Conservation (phyloP, 2,329 filamentous ascomycete species). For the Fusarium sp. region DNA sequence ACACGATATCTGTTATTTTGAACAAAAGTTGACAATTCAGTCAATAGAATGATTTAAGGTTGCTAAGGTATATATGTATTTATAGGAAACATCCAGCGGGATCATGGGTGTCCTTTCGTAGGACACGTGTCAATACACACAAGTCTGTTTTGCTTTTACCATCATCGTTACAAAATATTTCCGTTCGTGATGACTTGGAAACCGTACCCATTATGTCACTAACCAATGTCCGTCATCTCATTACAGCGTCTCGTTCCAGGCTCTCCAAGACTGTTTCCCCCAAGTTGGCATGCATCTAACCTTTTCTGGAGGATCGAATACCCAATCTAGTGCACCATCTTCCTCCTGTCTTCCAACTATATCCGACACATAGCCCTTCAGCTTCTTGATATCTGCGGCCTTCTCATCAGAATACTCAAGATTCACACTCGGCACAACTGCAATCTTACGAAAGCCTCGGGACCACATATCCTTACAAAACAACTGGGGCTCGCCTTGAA, state of each 20-base stretch:
- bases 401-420: slow-evolving; percentile 62
- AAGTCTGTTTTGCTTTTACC: not conserved
- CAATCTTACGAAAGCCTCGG: slow-evolving; percentile 60
- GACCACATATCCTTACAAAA: slow-evolving; percentile 68
- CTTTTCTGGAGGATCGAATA: slow-evolving; percentile 52
- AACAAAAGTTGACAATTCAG: not conserved
- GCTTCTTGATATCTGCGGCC: slow-evolving; percentile 56
- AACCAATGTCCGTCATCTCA: not conserved
- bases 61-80: not conserved
- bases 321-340: slow-evolving; percentile 53
- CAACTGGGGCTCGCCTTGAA: slow-evolving; percentile 63
- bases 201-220: too few relatives aligned
- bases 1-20: not conserved
- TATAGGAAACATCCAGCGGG: slow-evolving; percentile 5
- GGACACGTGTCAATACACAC: not conserved
- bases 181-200: not conserved
- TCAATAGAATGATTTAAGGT: not conserved
- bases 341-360: slow-evolving; percentile 44
- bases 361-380: slow-evolving; percentile 59
- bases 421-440: slow-evolving; percentile 65
- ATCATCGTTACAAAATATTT: too few relatives aligned
- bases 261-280: slow-evolving; percentile 52
- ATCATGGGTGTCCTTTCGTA: not conserved
- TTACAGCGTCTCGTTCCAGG: slow-evolving; percentile 46
- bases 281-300: slow-evolving; percentile 60